phyloP scores from a whole-genome alignment of 2,329 filamentous ascomycete species.

The Leptographium wingfieldii region DNA sequence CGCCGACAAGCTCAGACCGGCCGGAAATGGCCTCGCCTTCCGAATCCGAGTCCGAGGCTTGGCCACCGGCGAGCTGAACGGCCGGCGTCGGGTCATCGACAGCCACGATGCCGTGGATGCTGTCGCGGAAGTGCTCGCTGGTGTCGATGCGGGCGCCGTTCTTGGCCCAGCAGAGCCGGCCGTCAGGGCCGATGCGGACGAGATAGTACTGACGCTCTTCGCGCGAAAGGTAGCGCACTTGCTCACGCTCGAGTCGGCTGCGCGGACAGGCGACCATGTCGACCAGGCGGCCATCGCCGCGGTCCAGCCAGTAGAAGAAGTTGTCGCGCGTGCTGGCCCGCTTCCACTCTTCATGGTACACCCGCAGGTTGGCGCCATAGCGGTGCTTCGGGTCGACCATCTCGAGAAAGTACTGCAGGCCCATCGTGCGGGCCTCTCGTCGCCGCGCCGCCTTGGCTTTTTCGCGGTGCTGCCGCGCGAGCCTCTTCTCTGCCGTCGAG shows the following conservation, averaged over 20 bases:
- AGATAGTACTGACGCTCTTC: conserved; percentile 76
- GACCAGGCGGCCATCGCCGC: conserved; percentile 59
- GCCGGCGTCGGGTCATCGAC: conserved; percentile 45
- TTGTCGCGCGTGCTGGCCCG: conserved; percentile 64
- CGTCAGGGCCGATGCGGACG: conserved; percentile 60
- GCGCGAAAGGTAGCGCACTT: conserved; percentile 69
- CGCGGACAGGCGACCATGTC: conserved; percentile 62
- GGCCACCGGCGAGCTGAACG: conserved; percentile 23
- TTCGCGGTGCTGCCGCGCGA: conserved; percentile 26
- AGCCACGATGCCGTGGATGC: conserved; percentile 59
- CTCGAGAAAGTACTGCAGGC: conserved; percentile 70
- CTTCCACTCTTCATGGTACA: conserved; percentile 80
- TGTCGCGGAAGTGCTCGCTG: conserved; percentile 63
- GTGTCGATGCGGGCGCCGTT: conserved; percentile 70
- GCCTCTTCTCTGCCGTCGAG: not conserved
- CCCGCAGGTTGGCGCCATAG: conserved; percentile 69
- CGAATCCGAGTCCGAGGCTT: conserved; percentile 8
- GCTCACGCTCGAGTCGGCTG: conserved; percentile 61
- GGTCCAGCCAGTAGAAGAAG: conserved; percentile 89
- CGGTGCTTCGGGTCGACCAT: conserved; percentile 82
- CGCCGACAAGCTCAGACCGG: not conserved
- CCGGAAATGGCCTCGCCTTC: no score
- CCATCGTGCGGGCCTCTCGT: conserved; percentile 65
- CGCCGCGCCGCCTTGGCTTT: conserved; percentile 44
- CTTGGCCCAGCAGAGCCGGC: conserved; percentile 77